phyloP scores from a whole-genome alignment of 495 filamentous ascomycete species.

The Alectoria sarmentosa region DNA sequence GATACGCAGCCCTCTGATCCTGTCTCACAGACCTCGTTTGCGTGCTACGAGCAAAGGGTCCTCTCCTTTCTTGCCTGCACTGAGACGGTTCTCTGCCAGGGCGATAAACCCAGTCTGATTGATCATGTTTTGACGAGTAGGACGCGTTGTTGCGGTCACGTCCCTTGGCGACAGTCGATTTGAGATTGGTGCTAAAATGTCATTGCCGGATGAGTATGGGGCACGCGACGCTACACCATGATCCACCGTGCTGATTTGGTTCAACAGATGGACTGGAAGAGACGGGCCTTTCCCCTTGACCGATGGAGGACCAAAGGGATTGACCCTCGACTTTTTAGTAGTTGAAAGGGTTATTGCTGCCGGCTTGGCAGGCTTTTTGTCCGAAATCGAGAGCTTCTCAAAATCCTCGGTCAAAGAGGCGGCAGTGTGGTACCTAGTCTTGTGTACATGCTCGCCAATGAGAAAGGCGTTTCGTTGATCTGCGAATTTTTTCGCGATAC shows the following conservation, averaged over 20 bases:
- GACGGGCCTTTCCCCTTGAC: not conserved
- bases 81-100: constrained; percentile 1
- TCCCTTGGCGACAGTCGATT: not conserved
- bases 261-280: constrained; percentile 4
- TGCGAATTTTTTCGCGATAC: not conserved
- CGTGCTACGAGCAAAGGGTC: not conserved
- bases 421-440: constrained; percentile 13
- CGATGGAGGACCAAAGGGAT: constrained; percentile 9
- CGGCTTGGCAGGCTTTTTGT: not conserved
- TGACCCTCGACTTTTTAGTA: not conserved
- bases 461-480: constrained; percentile 5
- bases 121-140: constrained; percentile 6
- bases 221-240: constrained; percentile 9
- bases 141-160: not conserved
- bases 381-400: constrained; percentile 26
- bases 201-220: not conserved
- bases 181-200: not conserved
- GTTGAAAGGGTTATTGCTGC: not conserved
- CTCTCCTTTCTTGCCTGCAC: not conserved
- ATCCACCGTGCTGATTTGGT: constrained; percentile 13
- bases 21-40: not conserved
- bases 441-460: constrained; percentile 21
- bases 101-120: constrained; percentile 14
- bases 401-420: constrained; percentile 31
- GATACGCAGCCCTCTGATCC: not conserved